These are phyloP conservation scores for Blastomyces silverae DNA, from an alignment of 2,329 filamentous ascomycete species.

Conservation along the genomic window DNA sequence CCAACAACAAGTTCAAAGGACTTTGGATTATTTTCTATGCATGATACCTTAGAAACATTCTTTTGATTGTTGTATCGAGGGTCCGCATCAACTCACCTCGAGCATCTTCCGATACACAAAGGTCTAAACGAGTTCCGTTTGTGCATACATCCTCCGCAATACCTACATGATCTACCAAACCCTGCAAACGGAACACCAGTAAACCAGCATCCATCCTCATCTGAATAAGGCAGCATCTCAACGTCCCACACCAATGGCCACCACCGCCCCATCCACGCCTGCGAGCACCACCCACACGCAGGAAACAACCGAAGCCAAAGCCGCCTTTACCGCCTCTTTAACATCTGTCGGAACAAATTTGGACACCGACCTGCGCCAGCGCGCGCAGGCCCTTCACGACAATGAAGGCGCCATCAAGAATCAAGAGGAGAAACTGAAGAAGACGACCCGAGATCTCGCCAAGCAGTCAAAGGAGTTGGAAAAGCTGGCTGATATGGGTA, in stretches of 20 bases:
- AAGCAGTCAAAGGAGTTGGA: conserved; percentile 51
- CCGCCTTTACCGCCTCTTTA: conserved; percentile 42
- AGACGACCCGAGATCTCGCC: conserved; percentile 45
- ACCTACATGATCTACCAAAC: background rate
- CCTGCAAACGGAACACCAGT: background rate
- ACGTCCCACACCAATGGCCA: conserved; percentile 14
- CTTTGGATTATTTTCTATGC: background rate
- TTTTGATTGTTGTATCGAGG: background rate
- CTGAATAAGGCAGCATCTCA: background rate
- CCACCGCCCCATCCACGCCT: conserved; percentile 11
- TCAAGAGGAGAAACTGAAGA: conserved; percentile 50
- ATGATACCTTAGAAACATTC: background rate
- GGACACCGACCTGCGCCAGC: conserved; percentile 48
- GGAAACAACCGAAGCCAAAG: conserved; percentile 38
- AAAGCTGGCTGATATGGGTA: conserved; percentile 49
- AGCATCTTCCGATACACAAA: too few species aligned
- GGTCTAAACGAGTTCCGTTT: background rate
- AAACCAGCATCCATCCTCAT: background rate
- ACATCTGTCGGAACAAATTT: conserved; percentile 43
- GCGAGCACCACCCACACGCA: conserved; percentile 23
- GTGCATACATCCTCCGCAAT: background rate
- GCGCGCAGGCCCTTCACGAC: conserved; percentile 50
- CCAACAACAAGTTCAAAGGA: background rate
- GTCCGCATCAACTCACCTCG: too few species aligned
- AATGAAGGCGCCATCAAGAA: conserved; percentile 49